Evolutionary conservation across 2,329 filamentous ascomycete genomes (phyloP), one percentile per base, ranked within the genome.

Genomic region (Curvularia eragrostidis): DNA sequence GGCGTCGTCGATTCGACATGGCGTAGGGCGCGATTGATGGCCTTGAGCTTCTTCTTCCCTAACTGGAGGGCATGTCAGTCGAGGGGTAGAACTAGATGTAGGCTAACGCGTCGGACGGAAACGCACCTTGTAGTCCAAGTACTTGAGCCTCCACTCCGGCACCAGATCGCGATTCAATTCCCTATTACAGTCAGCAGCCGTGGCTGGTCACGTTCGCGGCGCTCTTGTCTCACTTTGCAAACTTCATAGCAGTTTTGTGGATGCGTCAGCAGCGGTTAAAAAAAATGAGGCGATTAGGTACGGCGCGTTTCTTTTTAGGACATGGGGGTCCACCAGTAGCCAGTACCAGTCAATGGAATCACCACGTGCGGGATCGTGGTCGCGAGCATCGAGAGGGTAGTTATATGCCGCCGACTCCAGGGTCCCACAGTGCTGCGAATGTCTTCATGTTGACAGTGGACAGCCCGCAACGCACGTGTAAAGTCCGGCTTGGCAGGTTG

Each of bases 111-210:
- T 24, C 26, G n/a, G 34, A 44, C 24, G 68, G 66, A 24, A 68
- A 66, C 76, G 53, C 55, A 88, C 88, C 84, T 96, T 97, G 83
- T 98, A 98, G 78, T 97, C 87, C 68, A 98, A 85, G 77, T 97
- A 98, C 78, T 97, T 96, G 76, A 89, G 85, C 71, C 91, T 87
- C 94, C 94, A 98, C 85, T 98, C 93, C 73, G 93, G 93, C 64
- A 97, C 92, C 52, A 93, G 85, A 70, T 96, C 91, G 72, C 90
- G 86, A 74, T 97, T 91, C 62, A 97, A 84, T 80, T 96, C 91
- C 74, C 85, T 87, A 49, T 26, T 19, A 32, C 36, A n/a, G 61
- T 69, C 54, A 61, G 68, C 54, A 44, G 24, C 21, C 39, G 21
- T 24, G 10, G 19, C 26, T 13, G 10, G 47, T 36, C 44, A 57